phyloP scores from a whole-genome alignment of 768 basidiomycete species.

The Xerocomus potaroensis region DNA sequence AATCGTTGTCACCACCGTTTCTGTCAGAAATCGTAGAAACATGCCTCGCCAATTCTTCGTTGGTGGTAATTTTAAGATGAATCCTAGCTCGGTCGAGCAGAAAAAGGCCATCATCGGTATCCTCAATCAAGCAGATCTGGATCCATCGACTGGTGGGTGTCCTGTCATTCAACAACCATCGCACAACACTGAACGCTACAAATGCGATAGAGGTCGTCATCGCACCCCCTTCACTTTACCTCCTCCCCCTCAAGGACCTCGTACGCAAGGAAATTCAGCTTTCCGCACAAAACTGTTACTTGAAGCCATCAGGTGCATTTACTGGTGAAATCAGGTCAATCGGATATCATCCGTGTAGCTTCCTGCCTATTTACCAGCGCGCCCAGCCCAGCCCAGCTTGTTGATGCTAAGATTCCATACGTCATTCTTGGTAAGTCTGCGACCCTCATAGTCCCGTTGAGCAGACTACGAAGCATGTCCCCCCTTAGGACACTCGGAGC shows the following conservation, averaged over 20 bases:
- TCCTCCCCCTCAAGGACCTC: conserved; percentile 63
- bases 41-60: conserved; percentile 90
- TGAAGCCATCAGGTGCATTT: conserved; percentile 81
- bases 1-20: neutral
- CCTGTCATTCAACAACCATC: neutral
- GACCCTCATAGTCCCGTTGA: neutral
- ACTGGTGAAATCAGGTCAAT: conserved; percentile 93
- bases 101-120: conserved; percentile 61
- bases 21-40: conserved; percentile 4
- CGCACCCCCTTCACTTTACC: conserved; percentile 86
- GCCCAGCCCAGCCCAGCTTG: conserved; percentile 73
- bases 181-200: conserved; percentile 9
- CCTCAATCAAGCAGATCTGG: conserved; percentile 78
- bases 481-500: conserved; percentile 86
- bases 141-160: conserved; percentile 67
- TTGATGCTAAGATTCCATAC: conserved; percentile 82
- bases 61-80: conserved; percentile 99
- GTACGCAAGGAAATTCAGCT: conserved; percentile 69
- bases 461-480: neutral
- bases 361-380: neutral
- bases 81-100: conserved; percentile 64
- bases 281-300: conserved; percentile 89
- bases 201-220: conserved; percentile 77
- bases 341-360: neutral
- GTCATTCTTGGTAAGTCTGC: conserved; percentile 77